Conservation (phyloP, 805 yeast species). For the Phaffomyces antillensis region DNA sequence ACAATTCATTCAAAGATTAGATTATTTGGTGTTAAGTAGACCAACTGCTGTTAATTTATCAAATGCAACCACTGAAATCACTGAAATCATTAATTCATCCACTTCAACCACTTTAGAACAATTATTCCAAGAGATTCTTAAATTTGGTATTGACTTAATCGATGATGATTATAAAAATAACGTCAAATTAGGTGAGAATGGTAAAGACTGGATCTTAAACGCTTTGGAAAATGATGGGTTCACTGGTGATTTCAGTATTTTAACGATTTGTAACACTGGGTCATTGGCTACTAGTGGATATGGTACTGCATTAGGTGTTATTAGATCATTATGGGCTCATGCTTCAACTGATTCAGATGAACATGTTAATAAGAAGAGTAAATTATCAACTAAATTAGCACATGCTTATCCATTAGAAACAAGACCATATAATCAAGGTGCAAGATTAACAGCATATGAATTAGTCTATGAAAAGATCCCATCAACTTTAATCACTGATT, state of each 20-base stretch:
- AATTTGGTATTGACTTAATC: conserved; percentile 49
- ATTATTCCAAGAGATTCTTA: conserved; percentile 28
- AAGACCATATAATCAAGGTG: conserved; percentile 95
- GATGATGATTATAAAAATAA: conserved; percentile 78
- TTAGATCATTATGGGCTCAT: conserved; percentile 59
- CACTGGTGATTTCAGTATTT: conserved; percentile 63
- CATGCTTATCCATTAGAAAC: conserved; percentile 89
- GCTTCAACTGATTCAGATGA: conserved; percentile 6
- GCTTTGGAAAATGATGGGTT: conserved; percentile 40
- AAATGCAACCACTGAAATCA: conserved; percentile 48
- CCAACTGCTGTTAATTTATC: conserved; percentile 94
- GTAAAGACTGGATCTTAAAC: conserved; percentile 57
- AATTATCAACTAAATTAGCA: conserved; percentile 35
- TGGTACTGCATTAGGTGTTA: conserved; percentile 93
- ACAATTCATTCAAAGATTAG: conserved; percentile 42
- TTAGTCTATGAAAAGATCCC: conserved; percentile 82
- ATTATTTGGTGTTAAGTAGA: conserved; percentile 65
- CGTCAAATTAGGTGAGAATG: conserved; percentile 70
- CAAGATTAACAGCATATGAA: conserved; percentile 88
- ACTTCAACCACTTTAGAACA: conserved; percentile 17
- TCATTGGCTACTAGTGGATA: conserved; percentile 96
- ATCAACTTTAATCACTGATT: conserved; percentile 81
- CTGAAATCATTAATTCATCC: conserved; percentile 26
- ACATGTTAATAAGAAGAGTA: conserved; percentile 20
- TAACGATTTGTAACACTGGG: conserved; percentile 95